Conservation (phyloP, 2,329 filamentous ascomycete genomes). For the Xylariaceae sp. region DNA sequence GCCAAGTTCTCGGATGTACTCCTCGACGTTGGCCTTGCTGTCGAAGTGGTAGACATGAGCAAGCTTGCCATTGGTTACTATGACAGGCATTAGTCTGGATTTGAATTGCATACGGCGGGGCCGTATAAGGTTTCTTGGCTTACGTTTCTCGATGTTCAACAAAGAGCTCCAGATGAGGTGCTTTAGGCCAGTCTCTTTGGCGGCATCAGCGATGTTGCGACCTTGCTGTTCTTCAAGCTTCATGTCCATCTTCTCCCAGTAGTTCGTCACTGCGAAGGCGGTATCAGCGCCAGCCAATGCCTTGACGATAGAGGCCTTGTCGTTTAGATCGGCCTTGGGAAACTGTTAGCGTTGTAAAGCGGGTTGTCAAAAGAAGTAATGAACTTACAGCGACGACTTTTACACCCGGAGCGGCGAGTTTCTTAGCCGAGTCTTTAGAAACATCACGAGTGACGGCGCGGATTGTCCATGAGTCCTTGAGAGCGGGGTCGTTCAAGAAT, state of each 20-base stretch:
- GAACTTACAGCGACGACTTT: slow-evolving; percentile 43
- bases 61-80: slow-evolving; percentile 39
- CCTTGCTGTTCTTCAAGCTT: slow-evolving; percentile 42
- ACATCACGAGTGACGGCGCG: slow-evolving; percentile 53
- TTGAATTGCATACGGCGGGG: not conserved
- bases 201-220: slow-evolving; percentile 45
- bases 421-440: slow-evolving; percentile 39
- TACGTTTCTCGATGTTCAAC: slow-evolving; percentile 36
- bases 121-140: slow-evolving; percentile 14
- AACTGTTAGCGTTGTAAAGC: slow-evolving; percentile 5
- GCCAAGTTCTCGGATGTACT: slow-evolving; percentile 46
- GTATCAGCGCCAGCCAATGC: slow-evolving; percentile 44
- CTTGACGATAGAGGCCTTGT: slow-evolving; percentile 39
- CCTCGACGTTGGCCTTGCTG: slow-evolving; percentile 51
- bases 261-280: slow-evolving; percentile 52
- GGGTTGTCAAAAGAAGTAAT: not conserved
- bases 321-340: slow-evolving; percentile 45
- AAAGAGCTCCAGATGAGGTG: slow-evolving; percentile 45
- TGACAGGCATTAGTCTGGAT: slow-evolving; percentile 1
- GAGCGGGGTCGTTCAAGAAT: slow-evolving; percentile 35
- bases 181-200: slow-evolving; percentile 40
- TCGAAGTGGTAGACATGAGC: slow-evolving; percentile 50
- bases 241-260: slow-evolving; percentile 42
- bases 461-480: slow-evolving; percentile 46
- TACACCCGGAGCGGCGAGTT: slow-evolving; percentile 26